phyloP scores from a whole-genome alignment of 1,284 basidiomycete genomes.

The Amylostereum chailletii region DNA sequence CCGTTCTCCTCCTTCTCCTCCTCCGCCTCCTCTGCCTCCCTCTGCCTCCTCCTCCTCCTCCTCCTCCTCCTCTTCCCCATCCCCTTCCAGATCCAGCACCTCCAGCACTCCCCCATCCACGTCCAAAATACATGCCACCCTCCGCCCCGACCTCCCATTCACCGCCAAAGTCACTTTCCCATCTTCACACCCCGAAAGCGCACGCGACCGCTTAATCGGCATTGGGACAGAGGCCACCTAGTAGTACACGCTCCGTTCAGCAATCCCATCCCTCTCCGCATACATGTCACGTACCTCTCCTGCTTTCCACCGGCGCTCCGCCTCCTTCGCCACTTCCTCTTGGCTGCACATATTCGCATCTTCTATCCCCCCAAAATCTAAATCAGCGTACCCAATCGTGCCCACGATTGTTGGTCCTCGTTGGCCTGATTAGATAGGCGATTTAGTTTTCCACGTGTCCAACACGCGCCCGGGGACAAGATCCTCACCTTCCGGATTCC shows the following conservation, averaged over 20 bases:
- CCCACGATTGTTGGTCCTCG: slow-evolving; percentile 46
- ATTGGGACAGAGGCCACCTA: slow-evolving; percentile 22
- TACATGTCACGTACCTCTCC: slow-evolving; percentile 31
- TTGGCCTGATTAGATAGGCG: slow-evolving; percentile 18
- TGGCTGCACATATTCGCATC: slow-evolving; percentile 38
- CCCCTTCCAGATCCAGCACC: slow-evolving; percentile 69
- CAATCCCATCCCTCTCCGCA: too few species aligned
- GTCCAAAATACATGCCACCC: slow-evolving; percentile 68
- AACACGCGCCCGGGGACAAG: slow-evolving; percentile 5
- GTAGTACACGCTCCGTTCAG: slow-evolving; percentile 4
- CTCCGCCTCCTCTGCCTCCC: slow-evolving; percentile 2
- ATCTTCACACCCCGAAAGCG: slow-evolving; percentile 39
- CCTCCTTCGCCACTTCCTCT: slow-evolving; percentile 53
- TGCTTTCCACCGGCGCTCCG: slow-evolving; percentile 44
- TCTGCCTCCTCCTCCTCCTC: slow-evolving; percentile 27
- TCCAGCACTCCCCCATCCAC: slow-evolving; percentile 52
- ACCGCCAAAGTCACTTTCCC: slow-evolving; percentile 54
- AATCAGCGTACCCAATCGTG: slow-evolving; percentile 47
- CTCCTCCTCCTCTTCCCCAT: slow-evolving; percentile 44
- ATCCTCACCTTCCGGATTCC: slow-evolving; percentile 27
- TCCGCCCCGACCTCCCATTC: slow-evolving; percentile 65
- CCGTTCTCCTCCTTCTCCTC: slow-evolving; percentile 4
- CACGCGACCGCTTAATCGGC: slow-evolving; percentile 50
- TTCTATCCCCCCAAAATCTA: slow-evolving; percentile 46
- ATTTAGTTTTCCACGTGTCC: slow-evolving; percentile 22